Evolutionary conservation across 495 filamentous ascomycete species (phyloP), one percentile per base, ranked within the genome.

Genomic region (Annulohypoxylon stygium): DNA sequence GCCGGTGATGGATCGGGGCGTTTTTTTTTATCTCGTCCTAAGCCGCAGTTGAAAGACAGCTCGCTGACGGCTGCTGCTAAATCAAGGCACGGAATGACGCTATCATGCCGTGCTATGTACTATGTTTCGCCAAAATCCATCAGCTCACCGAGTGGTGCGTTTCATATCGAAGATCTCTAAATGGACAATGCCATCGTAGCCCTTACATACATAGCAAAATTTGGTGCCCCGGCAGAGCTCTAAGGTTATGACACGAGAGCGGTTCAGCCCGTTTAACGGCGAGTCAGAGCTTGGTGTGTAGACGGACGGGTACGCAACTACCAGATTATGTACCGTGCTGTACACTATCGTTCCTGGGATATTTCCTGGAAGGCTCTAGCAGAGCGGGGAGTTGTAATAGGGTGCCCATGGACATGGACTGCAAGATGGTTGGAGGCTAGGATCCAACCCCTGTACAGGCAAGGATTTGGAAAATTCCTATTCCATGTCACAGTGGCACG

Each of bases 341-440:
- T 68, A 53, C 65, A n/a, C 36, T 18, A 26, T 45, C 43, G 47
- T 60, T 14, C 18, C 67, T 45, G 34, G 48, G 51, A 16, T 34
- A 51, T 43, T 62, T 70, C 67, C 67, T 69, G 11, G 26, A n/a
- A 61, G 65, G 48, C 48, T 51, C 50, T 41, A 60, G 57, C 11
- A 60, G 37, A 23, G 57, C 57, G 57, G 57, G 57, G 57, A 43
- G 37, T 43, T 60, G 16, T 41, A 39, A 18, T 39, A 41, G 12
- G 33, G 58, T 33, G 55, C 47, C 67, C 72, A 75, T 65, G 72
- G 72, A 65, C 67, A 8, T 54, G 72, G 72, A 68, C 67, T 70
- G 59, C 59, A 68, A 65, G 47, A 65, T 75, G 72, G 72, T 75
- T 68, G 64, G 72, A 75, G 61, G 59, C 67, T 67, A 68, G 72